Evolutionary conservation across 1,284 basidiomycete genomes (phyloP).

Genomic region (Cryptococcus amylolentus): DNA sequence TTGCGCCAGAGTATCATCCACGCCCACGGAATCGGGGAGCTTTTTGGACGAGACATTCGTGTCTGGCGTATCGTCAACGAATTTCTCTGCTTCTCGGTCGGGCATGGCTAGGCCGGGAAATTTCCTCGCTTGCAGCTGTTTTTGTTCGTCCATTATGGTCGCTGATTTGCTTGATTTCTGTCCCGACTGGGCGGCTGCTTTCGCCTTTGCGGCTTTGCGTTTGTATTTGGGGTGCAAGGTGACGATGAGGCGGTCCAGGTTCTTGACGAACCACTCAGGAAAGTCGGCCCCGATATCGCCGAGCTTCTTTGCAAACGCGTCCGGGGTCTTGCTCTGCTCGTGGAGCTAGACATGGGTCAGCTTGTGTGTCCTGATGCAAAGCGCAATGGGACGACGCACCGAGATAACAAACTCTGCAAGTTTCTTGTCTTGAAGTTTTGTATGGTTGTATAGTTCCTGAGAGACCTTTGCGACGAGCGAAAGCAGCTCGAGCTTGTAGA

Average conservation of each 20-base stretch:
- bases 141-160: slow-evolving; percentile 54
- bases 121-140: slow-evolving; percentile 73
- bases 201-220: slow-evolving; percentile 59
- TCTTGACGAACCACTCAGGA: slow-evolving; percentile 83
- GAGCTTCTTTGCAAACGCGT: slow-evolving; percentile 76
- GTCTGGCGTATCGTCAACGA: slow-evolving; percentile 51
- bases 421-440: slow-evolving; percentile 75
- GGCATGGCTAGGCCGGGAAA: slow-evolving; percentile 89
- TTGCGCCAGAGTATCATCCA: slow-evolving; percentile 41
- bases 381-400: slow-evolving; percentile 32
- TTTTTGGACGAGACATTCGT: slow-evolving; percentile 57
- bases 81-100: slow-evolving; percentile 62
- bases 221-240: slow-evolving; percentile 96
- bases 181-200: slow-evolving; percentile 21
- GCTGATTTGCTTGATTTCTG: slow-evolving; percentile 18
- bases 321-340: slow-evolving; percentile 63
- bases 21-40: slow-evolving; percentile 52
- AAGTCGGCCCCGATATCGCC: slow-evolving; percentile 79
- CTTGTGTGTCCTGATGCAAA: neutral
- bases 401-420: slow-evolving; percentile 93
- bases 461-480: slow-evolving; percentile 84
- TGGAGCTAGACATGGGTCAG: slow-evolving; percentile 58
- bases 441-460: slow-evolving; percentile 84
- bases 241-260: slow-evolving; percentile 89
- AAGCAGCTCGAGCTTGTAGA: slow-evolving; percentile 85